Conservation (phyloP, 176 grass and related monocot species). For the Urochloa ruziziensis region DNA sequence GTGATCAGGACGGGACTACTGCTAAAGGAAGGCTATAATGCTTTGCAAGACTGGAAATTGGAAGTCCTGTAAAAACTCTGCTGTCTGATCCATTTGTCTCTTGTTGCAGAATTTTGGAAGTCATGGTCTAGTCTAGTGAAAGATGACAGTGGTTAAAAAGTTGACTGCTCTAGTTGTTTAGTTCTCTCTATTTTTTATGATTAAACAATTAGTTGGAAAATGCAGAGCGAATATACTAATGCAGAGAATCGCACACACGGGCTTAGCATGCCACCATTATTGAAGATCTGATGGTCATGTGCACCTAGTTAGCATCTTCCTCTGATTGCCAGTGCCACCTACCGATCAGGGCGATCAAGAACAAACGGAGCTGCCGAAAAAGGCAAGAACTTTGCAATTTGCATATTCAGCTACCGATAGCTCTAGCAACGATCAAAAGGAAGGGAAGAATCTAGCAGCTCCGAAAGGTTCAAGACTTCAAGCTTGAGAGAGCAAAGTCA, state of each 20-base stretch:
- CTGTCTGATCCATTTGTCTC: not conserved
- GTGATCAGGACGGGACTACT: not conserved
- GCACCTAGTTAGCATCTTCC: slow-evolving; percentile 31
- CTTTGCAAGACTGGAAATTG: not conserved
- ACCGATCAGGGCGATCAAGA: slow-evolving; percentile 4
- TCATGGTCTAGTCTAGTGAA: not conserved
- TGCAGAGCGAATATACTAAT: slow-evolving; percentile 27
- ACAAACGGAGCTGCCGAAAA: slow-evolving; percentile 7
- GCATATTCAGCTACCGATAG: slow-evolving; percentile 6
- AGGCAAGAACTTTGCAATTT: slow-evolving; percentile 35
- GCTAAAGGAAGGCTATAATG: not conserved
- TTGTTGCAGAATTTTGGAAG: not conserved
- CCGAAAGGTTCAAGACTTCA: not conserved
- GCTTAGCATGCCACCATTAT: slow-evolving; percentile 2
- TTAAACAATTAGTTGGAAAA: not conserved
- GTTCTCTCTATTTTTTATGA: not conserved
- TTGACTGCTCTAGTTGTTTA: slow-evolving; percentile 4
- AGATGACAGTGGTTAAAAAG: slow-evolving; percentile 6
- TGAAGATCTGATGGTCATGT: slow-evolving; percentile 25
- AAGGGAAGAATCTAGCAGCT: not conserved
- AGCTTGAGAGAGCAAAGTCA: slow-evolving; percentile 5
- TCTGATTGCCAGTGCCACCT: not conserved
- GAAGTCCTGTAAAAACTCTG: not conserved
- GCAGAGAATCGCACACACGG: not conserved
- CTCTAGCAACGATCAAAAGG: not conserved